Evolutionary conservation across 495 filamentous ascomycete genomes (phyloP).

Genomic region (Aspergillus wentii): DNA sequence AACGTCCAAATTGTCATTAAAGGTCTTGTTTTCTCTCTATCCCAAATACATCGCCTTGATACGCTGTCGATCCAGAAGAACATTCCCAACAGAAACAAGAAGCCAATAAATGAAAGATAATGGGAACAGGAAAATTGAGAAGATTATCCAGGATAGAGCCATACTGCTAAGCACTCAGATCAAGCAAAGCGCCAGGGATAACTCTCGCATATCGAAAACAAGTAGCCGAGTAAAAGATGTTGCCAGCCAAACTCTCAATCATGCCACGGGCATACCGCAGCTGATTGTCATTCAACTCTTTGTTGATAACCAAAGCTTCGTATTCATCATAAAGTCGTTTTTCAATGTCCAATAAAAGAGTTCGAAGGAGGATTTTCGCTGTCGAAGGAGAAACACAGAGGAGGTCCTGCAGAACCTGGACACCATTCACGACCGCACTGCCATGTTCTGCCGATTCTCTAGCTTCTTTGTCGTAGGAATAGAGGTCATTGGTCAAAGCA

Average conservation of each 20-base stretch:
- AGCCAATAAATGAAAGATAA: too few species aligned
- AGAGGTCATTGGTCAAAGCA: conserved; percentile 1
- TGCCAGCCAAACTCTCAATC: background rate
- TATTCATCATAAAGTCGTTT: background rate
- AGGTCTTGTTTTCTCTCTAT: too few species aligned
- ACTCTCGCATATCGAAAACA: too few species aligned
- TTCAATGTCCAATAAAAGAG: background rate
- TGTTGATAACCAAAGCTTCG: background rate
- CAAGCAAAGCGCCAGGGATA: too few species aligned
- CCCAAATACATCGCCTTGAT: too few species aligned
- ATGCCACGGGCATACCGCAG: background rate
- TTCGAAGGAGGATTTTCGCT: background rate
- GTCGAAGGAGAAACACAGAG: background rate
- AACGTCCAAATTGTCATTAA: too few species aligned
- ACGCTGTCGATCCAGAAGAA: too few species aligned
- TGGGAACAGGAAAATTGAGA: too few species aligned
- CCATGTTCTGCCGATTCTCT: background rate
- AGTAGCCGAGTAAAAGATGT: background rate
- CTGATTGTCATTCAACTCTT: background rate
- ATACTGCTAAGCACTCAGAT: too few species aligned
- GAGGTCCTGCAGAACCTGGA: background rate
- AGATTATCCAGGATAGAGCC: too few species aligned
- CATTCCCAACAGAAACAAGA: too few species aligned
- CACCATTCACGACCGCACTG: background rate
- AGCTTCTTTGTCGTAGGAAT: background rate